A percentile compares a stretch with the other conserved stretches of the same genome.
Conservation (phyloP, 371 early-diverging fungal genomes). For the Rhizopus sp. region DNA sequence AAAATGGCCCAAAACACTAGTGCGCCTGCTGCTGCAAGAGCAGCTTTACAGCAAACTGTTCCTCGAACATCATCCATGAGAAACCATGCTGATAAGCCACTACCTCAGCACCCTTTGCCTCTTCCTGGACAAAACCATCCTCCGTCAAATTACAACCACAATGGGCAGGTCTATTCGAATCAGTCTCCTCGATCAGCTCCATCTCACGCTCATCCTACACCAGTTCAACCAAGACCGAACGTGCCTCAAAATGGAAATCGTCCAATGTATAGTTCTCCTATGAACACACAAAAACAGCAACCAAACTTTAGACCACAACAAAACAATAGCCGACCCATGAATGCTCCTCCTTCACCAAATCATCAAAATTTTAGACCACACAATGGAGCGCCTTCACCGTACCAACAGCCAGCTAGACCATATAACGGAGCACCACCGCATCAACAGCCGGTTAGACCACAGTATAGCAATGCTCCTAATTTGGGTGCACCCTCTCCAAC, state of each 20-base stretch:
- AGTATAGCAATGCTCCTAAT: too few species aligned
- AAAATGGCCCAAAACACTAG: slow-evolving; percentile 2
- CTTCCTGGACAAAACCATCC: too few species aligned
- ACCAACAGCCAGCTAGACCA: too few species aligned
- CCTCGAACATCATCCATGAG: not conserved
- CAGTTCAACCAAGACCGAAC: not conserved
- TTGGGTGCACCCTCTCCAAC: not conserved
- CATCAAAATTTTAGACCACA: too few species aligned
- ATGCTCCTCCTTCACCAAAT: slow-evolving; percentile 5
- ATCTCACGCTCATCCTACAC: not conserved
- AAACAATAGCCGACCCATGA: slow-evolving; percentile 4
- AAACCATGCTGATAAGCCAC: not conserved
- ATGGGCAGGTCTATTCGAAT: not conserved
- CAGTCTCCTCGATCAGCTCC: not conserved
- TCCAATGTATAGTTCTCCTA: slow-evolving; percentile 5
- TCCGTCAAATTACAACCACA: too few species aligned
- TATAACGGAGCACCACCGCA: too few species aligned
- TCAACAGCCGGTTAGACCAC: too few species aligned
- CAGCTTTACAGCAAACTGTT: not conserved
- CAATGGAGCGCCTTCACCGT: too few species aligned
- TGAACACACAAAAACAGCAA: slow-evolving; percentile 4
- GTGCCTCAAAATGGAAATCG: not conserved
- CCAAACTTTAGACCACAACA: not conserved
- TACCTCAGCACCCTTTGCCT: slow-evolving; percentile 5
- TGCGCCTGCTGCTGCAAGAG: slow-evolving; percentile 1